Percentiles rank a stretch among this genome's conserved stretches.
These are phyloP conservation scores for Plantago lanceolata DNA, from an alignment of 305 asterid genomes.

Conservation along the genomic window DNA sequence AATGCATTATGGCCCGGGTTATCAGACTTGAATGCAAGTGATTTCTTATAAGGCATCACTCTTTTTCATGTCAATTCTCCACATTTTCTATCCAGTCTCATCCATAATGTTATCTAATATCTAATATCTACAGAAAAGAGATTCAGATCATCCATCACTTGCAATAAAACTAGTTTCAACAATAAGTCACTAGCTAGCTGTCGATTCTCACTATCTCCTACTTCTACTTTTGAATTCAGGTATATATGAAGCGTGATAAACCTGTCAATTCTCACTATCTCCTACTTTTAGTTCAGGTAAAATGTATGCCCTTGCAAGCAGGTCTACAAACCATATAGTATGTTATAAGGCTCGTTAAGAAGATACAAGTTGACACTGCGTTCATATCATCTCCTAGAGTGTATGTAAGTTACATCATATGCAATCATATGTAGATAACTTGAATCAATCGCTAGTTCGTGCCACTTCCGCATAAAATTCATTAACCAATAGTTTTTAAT, in stretches of 20 bases:
- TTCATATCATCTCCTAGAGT: background rate
- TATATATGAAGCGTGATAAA: too few relatives aligned
- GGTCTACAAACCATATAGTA: too few relatives aligned
- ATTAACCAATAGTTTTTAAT: too few relatives aligned
- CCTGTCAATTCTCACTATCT: background rate
- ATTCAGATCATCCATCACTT: background rate
- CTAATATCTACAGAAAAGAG: background rate
- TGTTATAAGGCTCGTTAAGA: background rate
- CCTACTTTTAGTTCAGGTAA: background rate
- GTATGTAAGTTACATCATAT: background rate
- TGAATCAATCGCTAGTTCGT: background rate
- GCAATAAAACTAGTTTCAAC: too few relatives aligned
- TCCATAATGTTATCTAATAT: background rate
- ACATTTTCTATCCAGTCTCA: background rate
- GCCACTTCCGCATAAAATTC: background rate
- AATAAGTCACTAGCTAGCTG: too few relatives aligned
- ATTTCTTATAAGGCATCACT: background rate
- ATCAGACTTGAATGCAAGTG: background rate
- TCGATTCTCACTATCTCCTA: too few relatives aligned
- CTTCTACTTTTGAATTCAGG: background rate
- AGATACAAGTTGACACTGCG: too few relatives aligned
- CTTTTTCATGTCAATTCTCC: background rate
- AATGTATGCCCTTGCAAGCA: too few relatives aligned
- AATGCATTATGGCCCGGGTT: background rate
- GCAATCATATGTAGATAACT: background rate